These are phyloP conservation scores for Fusarium setosum DNA, from an alignment of 2,329 filamentous ascomycete genomes.

Conservation along the genomic window DNA sequence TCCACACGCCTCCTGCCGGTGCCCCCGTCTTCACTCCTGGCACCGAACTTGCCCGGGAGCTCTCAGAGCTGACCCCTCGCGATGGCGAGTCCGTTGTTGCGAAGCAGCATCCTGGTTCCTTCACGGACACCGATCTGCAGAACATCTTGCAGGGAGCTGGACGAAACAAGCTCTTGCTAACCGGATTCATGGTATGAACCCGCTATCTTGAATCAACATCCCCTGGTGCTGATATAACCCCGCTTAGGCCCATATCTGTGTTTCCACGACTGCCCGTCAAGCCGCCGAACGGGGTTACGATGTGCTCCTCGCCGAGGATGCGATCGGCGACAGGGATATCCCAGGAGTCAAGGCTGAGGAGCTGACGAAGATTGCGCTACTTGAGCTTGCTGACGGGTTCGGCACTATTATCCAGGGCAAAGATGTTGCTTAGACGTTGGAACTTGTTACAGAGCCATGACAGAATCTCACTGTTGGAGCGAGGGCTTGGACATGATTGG, in stretches of 20 bases:
- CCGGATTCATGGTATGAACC: slow-evolving; percentile 64
- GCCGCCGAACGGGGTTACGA: slow-evolving; percentile 71
- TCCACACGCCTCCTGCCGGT: slow-evolving; percentile 68
- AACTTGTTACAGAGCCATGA: background rate
- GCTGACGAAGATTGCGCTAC: slow-evolving; percentile 61
- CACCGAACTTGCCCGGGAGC: slow-evolving; percentile 69
- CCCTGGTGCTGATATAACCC: background rate
- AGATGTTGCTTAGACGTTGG: slow-evolving; percentile 36
- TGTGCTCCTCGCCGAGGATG: slow-evolving; percentile 69
- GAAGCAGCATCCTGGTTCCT: slow-evolving; percentile 69
- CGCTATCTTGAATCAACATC: background rate
- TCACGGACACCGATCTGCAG: slow-evolving; percentile 69
- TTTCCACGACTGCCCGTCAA: slow-evolving; percentile 71
- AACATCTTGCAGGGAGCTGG: slow-evolving; percentile 58
- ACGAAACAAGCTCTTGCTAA: slow-evolving; percentile 69
- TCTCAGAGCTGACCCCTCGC: slow-evolving; percentile 66
- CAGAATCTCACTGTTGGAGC: background rate
- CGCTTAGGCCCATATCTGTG: slow-evolving; percentile 70
- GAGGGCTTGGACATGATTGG: background rate
- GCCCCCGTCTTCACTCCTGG: slow-evolving; percentile 74
- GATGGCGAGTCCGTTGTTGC: slow-evolving; percentile 66
- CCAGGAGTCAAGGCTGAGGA: slow-evolving; percentile 68
- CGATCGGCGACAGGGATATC: slow-evolving; percentile 73
- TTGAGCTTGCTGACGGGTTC: slow-evolving; percentile 72
- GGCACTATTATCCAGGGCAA: slow-evolving; percentile 63